phyloP scores from a whole-genome alignment of 805 yeast species.

The Spathaspora passalidarum region DNA sequence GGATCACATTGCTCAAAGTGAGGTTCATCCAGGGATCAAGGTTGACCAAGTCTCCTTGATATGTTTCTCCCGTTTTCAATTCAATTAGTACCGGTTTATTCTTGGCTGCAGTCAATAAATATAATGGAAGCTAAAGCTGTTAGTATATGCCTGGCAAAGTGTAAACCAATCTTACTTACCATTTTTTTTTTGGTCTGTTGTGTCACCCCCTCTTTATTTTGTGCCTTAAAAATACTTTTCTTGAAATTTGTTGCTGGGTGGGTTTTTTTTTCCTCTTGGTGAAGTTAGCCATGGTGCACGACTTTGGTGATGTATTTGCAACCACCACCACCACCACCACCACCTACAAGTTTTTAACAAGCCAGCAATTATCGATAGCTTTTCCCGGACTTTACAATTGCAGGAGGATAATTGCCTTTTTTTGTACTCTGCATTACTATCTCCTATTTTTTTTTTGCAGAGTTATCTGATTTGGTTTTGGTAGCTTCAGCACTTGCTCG shows the following conservation, averaged over 20 bases:
- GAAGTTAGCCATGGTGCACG: too few species aligned
- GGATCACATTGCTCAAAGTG: slow-evolving; percentile 73
- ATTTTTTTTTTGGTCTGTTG: not conserved
- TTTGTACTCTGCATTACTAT: too few species aligned
- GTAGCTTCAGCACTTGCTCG: too few species aligned
- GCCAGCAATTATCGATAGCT: too few species aligned
- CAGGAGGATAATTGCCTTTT: too few species aligned
- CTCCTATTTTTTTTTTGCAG: too few species aligned
- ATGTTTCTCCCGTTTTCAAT: slow-evolving; percentile 85
- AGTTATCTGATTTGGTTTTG: too few species aligned
- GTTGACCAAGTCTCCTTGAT: slow-evolving; percentile 77
- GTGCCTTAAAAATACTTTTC: too few species aligned
- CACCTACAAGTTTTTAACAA: too few species aligned
- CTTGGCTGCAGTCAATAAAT: slow-evolving; percentile 85
- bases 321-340: too few species aligned
- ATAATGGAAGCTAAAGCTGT: slow-evolving; percentile 72
- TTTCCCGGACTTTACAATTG: too few species aligned
- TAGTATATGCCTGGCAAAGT: slow-evolving; percentile 8
- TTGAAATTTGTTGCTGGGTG: not conserved
- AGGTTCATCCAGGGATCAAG: slow-evolving; percentile 97
- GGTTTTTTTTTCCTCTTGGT: not conserved
- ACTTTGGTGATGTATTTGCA: too few species aligned
- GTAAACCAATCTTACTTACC: not conserved
- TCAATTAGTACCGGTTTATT: slow-evolving; percentile 86
- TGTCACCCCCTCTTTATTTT: not conserved